Percentiles rank a stretch among this genome's conserved stretches.
Evolutionary conservation across 139 green algal genomes (phyloP).

Genomic region (Chara braunii): DNA sequence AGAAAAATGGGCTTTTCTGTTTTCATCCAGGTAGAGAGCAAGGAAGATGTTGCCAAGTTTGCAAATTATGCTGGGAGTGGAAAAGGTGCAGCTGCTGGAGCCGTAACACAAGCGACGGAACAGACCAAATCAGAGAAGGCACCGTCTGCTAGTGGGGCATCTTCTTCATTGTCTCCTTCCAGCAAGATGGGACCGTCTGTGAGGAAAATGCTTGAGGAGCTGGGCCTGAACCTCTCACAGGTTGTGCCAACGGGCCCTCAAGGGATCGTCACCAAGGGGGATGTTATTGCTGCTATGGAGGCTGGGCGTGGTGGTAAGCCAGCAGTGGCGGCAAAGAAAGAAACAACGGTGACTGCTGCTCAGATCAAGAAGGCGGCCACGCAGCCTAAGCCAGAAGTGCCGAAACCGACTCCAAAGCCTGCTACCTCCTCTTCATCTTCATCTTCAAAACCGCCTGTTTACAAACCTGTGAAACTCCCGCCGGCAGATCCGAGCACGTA

Average conservation of each 20-base stretch:
- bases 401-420: no score
- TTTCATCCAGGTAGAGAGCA: conserved; percentile 31
- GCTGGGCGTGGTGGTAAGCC: conserved; percentile 23
- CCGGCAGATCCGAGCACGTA: conserved; percentile 3
- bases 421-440: no score
- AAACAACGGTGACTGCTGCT: not conserved
- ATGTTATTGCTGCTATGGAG: conserved; percentile 70
- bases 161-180: no score
- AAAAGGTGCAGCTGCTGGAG: not conserved
- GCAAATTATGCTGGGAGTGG: conserved; percentile 24
- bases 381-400: no score
- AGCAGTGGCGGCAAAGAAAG: not conserved
- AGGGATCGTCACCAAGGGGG: conserved; percentile 76
- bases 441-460: no score
- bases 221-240: not conserved
- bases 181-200: conserved; percentile 34
- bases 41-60: conserved; percentile 38
- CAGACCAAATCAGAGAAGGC: no score
- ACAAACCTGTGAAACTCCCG: not conserved
- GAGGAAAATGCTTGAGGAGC: conserved; percentile 18
- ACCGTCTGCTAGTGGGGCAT: no score
- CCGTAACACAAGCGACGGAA: not conserved
- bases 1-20: no score
- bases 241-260: conserved; percentile 57
- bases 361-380: no score